These are phyloP conservation scores for Boletus edulis DNA, from an alignment of 768 basidiomycete species.

Conservation along the genomic window DNA sequence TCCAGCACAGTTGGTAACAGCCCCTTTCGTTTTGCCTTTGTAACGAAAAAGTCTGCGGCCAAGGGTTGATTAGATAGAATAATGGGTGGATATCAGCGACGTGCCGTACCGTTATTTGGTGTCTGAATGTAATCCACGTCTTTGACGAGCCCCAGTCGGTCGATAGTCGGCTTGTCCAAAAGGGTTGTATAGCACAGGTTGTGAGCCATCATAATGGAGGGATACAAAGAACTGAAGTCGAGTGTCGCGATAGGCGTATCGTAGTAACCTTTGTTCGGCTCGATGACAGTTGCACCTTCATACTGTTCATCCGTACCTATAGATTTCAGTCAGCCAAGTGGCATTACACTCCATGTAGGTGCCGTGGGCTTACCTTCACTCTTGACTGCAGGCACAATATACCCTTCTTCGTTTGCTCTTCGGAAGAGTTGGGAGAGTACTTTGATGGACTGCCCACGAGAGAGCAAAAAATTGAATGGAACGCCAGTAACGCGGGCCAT, in stretches of 20 bases:
- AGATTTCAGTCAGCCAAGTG: not conserved
- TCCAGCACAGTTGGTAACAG: conserved; percentile 89
- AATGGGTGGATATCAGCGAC: not conserved
- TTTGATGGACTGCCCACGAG: conserved; percentile 97
- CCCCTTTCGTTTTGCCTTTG: conserved; percentile 72
- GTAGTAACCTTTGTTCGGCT: conserved; percentile 94
- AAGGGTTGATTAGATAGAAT: not conserved
- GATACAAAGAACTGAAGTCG: conserved; percentile 98
- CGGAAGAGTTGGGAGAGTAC: conserved; percentile 95
- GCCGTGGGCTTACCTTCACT: conserved; percentile 61
- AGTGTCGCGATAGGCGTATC: conserved; percentile 96
- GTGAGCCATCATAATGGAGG: conserved; percentile 99
- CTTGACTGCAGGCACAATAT: conserved; percentile 83
- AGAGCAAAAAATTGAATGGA: conserved; percentile 93
- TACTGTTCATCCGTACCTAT: conserved; percentile 92
- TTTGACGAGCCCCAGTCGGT: conserved; percentile 72
- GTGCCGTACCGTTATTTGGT: conserved; percentile 81
- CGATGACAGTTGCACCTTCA: conserved; percentile 98
- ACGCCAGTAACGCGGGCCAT: conserved; percentile 99
- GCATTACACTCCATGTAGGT: not conserved
- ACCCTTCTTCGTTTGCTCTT: conserved; percentile 88
- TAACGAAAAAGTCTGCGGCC: conserved; percentile 81
- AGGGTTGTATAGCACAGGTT: conserved; percentile 98
- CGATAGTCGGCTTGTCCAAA: conserved; percentile 76
- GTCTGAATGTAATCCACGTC: conserved; percentile 92